These are phyloP conservation scores for Parasitella parasitica DNA, from an alignment of 371 early-diverging fungal genomes.

Conservation along the genomic window DNA sequence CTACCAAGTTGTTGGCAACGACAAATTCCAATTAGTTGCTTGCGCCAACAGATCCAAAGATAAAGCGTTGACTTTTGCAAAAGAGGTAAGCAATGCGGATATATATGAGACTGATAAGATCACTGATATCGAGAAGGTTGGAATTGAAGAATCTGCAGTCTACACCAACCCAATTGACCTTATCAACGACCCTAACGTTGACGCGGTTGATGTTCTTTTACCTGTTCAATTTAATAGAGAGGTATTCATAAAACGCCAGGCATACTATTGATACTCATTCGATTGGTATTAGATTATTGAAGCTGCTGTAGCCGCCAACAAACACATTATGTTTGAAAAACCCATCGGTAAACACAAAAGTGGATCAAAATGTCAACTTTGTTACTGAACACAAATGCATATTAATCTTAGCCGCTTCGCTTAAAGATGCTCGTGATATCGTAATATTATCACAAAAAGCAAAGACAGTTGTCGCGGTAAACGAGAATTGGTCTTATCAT, in stretches of 20 bases:
- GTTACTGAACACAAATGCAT: background rate
- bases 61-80: slow-evolving; percentile 49
- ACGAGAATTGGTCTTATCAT: slow-evolving; percentile 50
- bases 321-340: slow-evolving; percentile 51
- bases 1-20: slow-evolving; percentile 32
- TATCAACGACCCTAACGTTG: slow-evolving; percentile 45
- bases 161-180: slow-evolving; percentile 40
- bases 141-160: slow-evolving; percentile 42
- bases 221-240: slow-evolving; percentile 48
- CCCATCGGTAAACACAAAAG: slow-evolving; percentile 39
- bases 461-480: slow-evolving; percentile 42
- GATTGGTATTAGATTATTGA: slow-evolving; percentile 29
- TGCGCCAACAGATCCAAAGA: slow-evolving; percentile 51
- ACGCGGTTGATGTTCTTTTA: slow-evolving; percentile 36
- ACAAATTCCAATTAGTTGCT: slow-evolving; percentile 48
- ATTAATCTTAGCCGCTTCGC: slow-evolving; percentile 42
- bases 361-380: background rate
- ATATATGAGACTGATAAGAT: background rate
- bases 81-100: slow-evolving; percentile 31
- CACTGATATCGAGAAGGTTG: slow-evolving; percentile 29
- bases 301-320: slow-evolving; percentile 43
- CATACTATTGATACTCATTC: background rate
- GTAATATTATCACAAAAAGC: slow-evolving; percentile 33
- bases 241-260: too few relatives aligned
- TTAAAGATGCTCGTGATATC: slow-evolving; percentile 46